Conservation (phyloP, 495 filamentous ascomycete species). For the Aspergillus baeticus region DNA sequence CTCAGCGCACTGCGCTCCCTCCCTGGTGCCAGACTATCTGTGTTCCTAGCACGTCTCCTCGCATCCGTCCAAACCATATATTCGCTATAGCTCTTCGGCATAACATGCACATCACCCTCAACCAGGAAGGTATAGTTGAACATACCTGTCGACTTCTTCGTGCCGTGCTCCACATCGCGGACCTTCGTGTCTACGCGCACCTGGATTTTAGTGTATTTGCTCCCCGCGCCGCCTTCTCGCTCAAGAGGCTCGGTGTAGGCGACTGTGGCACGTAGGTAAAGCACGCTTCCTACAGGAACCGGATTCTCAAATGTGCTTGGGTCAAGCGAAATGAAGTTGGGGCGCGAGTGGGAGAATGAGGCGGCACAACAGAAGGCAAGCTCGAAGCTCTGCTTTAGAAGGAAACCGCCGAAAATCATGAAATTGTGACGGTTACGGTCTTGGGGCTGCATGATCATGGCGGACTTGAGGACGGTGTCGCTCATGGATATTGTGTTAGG, state of each 20-base stretch:
- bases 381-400: slow-evolving; percentile 80
- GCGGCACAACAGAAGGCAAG: slow-evolving; percentile 88
- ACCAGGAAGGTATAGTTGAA: slow-evolving; percentile 88
- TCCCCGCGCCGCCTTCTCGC: slow-evolving; percentile 28
- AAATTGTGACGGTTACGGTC: slow-evolving; percentile 83
- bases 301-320: slow-evolving; percentile 83
- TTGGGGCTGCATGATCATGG: slow-evolving; percentile 85
- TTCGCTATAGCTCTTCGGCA: slow-evolving; percentile 73
- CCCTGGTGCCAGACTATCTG: slow-evolving; percentile 33
- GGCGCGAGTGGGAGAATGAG: slow-evolving; percentile 69
- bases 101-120: slow-evolving; percentile 66
- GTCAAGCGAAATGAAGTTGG: slow-evolving; percentile 75
- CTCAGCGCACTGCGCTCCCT: slow-evolving; percentile 39
- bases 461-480: slow-evolving; percentile 62
- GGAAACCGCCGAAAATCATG: slow-evolving; percentile 88
- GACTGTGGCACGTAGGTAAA: slow-evolving; percentile 76
- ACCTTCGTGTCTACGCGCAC: slow-evolving; percentile 77
- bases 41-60: slow-evolving; percentile 54
- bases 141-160: slow-evolving; percentile 71
- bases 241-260: slow-evolving; percentile 72
- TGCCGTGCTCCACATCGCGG: slow-evolving; percentile 73
- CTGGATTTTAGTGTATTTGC: slow-evolving; percentile 65
- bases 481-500: slow-evolving; percentile 66
- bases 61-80: slow-evolving; percentile 82
- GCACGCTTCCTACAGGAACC: slow-evolving; percentile 77